A percentile compares a stretch with the other conserved stretches of the same genome.
Evolutionary conservation across 139 green algal species (phyloP).

Genomic region (Tetradesmus obliquus): DNA sequence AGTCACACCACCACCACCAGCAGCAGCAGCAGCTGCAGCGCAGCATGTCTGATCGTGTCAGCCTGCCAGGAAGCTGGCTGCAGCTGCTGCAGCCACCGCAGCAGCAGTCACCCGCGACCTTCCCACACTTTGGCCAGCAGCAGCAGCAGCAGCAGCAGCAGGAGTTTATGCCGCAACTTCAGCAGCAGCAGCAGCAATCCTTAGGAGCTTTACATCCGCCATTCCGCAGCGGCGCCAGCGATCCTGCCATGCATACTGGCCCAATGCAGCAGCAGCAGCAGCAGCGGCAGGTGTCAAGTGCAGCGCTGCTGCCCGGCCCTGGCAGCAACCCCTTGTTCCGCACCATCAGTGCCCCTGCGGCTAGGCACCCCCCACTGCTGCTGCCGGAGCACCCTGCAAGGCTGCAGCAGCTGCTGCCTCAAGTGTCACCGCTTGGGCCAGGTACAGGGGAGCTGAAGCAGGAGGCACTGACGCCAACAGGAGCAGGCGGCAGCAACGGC

Average conservation of each 20-base stretch:
- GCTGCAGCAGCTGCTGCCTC: background rate
- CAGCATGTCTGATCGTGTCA: background rate
- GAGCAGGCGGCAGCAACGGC: background rate
- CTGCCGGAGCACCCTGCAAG: background rate
- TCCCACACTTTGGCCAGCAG: background rate
- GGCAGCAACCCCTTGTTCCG: background rate
- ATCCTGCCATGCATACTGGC: background rate
- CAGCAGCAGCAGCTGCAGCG: background rate
- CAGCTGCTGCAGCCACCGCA: background rate
- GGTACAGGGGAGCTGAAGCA: no score
- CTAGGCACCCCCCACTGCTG: background rate
- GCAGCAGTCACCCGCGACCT: background rate
- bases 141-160: constrained; percentile 13
- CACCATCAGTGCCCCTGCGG: constrained; percentile 18
- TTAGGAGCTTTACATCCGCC: no score
- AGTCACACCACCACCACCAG: background rate
- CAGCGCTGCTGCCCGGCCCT: background rate
- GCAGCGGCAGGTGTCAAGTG: background rate
- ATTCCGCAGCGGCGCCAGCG: background rate
- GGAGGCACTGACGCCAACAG: background rate
- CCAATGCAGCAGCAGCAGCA: background rate
- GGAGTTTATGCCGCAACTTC: background rate
- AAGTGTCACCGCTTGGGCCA: background rate
- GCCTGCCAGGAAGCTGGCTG: background rate
- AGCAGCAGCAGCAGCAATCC: constrained; percentile 16